Conservation (phyloP, 805 yeast species). For the Komagataella phaffii region DNA sequence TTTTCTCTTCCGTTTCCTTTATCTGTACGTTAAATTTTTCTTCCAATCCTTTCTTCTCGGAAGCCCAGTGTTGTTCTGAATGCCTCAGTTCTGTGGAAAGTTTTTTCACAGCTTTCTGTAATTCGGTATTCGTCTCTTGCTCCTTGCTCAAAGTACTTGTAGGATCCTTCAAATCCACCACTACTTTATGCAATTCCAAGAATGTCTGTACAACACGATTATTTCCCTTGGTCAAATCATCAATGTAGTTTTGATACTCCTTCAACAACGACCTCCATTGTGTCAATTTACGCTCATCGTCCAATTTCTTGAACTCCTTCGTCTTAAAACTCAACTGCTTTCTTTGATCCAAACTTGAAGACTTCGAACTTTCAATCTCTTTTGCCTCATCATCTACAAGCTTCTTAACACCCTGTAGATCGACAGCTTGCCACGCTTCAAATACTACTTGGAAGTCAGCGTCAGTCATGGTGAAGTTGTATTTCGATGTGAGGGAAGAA, state of each 20-base stretch:
- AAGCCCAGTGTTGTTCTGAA: slow-evolving; percentile 12
- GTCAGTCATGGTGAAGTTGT: neutral
- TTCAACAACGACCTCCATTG: slow-evolving; percentile 58
- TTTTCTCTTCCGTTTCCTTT: slow-evolving; percentile 42
- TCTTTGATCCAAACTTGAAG: slow-evolving; percentile 52
- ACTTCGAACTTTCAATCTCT: slow-evolving; percentile 59
- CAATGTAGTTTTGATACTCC: slow-evolving; percentile 81
- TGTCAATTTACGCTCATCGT: slow-evolving; percentile 50
- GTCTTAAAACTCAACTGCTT: slow-evolving; percentile 73
- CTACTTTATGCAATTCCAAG: slow-evolving; percentile 56
- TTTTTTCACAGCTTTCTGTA: neutral
- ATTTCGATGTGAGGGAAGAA: neutral
- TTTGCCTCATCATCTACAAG: slow-evolving; percentile 64
- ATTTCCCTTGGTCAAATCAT: slow-evolving; percentile 62
- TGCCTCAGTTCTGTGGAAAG: neutral
- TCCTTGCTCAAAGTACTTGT: slow-evolving; percentile 25
- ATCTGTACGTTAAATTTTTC: slow-evolving; percentile 58
- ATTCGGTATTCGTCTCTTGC: slow-evolving; percentile 15
- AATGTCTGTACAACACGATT: slow-evolving; percentile 64
- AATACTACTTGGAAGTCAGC: slow-evolving; percentile 39
- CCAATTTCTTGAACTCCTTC: slow-evolving; percentile 68
- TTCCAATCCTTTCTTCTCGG: slow-evolving; percentile 57
- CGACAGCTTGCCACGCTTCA: slow-evolving; percentile 64
- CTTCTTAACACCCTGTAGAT: slow-evolving; percentile 56
- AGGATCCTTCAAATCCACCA: slow-evolving; percentile 93